A percentile compares a stretch with the other conserved stretches of the same genome.
phyloP scores from a whole-genome alignment of 345 rosid species.

The Lepidium didymum region DNA sequence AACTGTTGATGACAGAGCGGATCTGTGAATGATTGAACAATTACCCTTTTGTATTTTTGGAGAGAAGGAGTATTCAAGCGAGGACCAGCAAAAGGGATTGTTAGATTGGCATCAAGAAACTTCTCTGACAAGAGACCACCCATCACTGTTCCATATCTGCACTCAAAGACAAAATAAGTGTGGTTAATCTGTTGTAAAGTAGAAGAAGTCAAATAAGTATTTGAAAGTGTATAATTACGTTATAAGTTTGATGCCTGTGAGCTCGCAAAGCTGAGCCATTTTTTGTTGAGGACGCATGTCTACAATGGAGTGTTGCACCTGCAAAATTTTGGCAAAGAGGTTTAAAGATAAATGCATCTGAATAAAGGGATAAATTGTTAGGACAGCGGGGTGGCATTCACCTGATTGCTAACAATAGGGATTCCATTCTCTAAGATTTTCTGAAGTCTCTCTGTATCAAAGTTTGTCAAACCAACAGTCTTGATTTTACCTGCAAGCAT shows the following conservation, averaged over 20 bases:
- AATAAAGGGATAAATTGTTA: not conserved
- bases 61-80: slow-evolving; percentile 83
- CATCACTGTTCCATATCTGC: slow-evolving; percentile 92
- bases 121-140: slow-evolving; percentile 94
- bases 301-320: slow-evolving; percentile 96
- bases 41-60: slow-evolving; percentile 91
- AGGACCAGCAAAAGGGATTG: slow-evolving; percentile 84
- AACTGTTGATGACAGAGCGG: not conserved
- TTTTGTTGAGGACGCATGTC: slow-evolving; percentile 96
- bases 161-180: slow-evolving; percentile 7
- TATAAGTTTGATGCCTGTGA: slow-evolving; percentile 87
- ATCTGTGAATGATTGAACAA: not conserved
- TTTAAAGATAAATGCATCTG: not conserved
- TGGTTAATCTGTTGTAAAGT: not conserved
- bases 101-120: slow-evolving; percentile 75
- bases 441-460: slow-evolving; percentile 79
- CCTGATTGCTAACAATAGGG: slow-evolving; percentile 98
- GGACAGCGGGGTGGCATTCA: not conserved
- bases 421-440: slow-evolving; percentile 81
- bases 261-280: slow-evolving; percentile 94
- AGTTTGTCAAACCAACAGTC: slow-evolving; percentile 90
- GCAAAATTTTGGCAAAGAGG: not conserved
- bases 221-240: slow-evolving; percentile 44
- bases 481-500: slow-evolving; percentile 71
- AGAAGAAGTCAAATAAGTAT: not conserved